Evolutionary conservation across 148 eudicot genomes (phyloP), one percentile per base, ranked within the genome.

Genomic region (Silene uniflora): DNA sequence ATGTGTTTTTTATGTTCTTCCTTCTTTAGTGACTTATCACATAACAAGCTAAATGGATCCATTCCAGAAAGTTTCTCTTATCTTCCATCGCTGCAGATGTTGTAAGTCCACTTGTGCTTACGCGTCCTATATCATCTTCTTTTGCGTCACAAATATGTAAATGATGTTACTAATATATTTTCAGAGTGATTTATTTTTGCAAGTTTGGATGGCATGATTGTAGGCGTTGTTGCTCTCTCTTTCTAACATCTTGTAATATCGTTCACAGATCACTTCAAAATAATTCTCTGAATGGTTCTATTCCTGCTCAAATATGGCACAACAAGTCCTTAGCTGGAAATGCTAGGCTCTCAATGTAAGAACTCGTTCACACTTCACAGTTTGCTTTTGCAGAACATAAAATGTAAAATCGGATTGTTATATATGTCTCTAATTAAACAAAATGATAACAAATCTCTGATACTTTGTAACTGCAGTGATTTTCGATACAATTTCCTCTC

Each of bases 251-350:
- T 29, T 58, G 61, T 54, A 49, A 67, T 80, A 61, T 64, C 19
- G 2, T 73, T 82, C 49, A 52, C 85, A 91, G 98, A 81, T 85
- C 84, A 14, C 87, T 91, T 68, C 76, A 82, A 42, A 87, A 90
- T 78, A 94, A 94, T 69, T 52, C 74, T 58, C 62, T 94, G 69
- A 84, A 77, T 72, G 97, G 98, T 65, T 84, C 91, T 25, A 77
- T 91, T 73, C 88, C 89, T 73, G 83, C 90, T 73, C 77, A 78
- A 62, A 86, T 94, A 79, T 91, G 97, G 98, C 76, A 80, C 46
- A 85, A 86, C 70, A 84, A 78, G 77, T 73, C 82, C 59, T 84
- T 86, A 69, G 75, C 75, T 59, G 73, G 85, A 75, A 80, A 80
- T 39, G 81, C 89, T 54, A 82, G 79, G 86, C 89, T 94, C 55